Evolutionary conservation across 2,329 filamentous ascomycete genomes (phyloP), one percentile per base, ranked within the genome.

Genomic region (Calonectria crousiana): DNA sequence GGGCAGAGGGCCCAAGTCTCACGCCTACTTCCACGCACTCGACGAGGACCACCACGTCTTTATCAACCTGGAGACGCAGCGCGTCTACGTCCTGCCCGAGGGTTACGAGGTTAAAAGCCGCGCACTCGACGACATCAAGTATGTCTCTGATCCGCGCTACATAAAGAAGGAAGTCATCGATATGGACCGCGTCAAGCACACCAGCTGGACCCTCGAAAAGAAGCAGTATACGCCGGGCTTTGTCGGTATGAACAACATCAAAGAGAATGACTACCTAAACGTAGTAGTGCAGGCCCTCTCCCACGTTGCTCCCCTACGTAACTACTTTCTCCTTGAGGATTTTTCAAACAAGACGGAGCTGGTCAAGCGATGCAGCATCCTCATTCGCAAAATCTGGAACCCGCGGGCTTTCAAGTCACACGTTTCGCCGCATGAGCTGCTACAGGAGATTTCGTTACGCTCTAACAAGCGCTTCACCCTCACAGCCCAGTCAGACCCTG

Each of bases 171-270:
- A 98, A 81, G 96, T 98, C 38, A 89, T 92, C 80, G 92, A 92
- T 80, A 87, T 98, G 77, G 97, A 98, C 86, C 91, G 92, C 68
- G 87, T 88, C 68, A 89, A 89, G 81, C 89, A 78, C 41, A 79
- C 87, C 23, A 91, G 92, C 56, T 95, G 93, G 90, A 96, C 98
- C 81, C 89, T 98, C 52, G 89, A 89, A 65, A 95, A 95, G 76
- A 95, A 94, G 84, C 92, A 94, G 83, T 99, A 99, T 86, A 93
- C 93, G 78, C 97, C 97, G 26, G 96, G 97, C 8, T 99, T 96
- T 83, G 95, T 99, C 75, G 97, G 97, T 78, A 97, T 99, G 95
- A 99, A 99, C 89, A 99, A 99, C 86, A 98, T 99, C 89, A 99
- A 99, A 85, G 95, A 97, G 73, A 99, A 99, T 86, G 97, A 99